Evolutionary conservation across 805 yeast genomes (phyloP).

Genomic region (Nakazawaea ambrosiae): DNA sequence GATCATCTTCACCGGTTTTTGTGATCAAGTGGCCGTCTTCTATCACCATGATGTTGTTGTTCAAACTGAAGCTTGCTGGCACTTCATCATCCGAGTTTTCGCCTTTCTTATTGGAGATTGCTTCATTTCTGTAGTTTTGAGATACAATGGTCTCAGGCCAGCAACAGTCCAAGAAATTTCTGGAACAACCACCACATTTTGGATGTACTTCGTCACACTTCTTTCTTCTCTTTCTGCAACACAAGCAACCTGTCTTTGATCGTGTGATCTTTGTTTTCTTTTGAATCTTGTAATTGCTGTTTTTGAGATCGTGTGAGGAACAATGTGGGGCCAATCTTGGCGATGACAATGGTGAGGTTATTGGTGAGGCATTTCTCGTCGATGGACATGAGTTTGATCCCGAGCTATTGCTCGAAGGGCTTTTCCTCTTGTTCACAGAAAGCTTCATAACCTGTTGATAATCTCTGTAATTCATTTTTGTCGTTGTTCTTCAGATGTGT

Average conservation of each 20-base stretch:
- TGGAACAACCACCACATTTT: slow-evolving; percentile 14
- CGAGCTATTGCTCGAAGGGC: neutral
- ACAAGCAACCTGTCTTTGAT: slow-evolving; percentile 10
- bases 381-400: neutral
- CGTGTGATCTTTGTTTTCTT: slow-evolving; percentile 11
- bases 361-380: slow-evolving; percentile 3
- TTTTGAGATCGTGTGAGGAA: neutral
- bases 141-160: slow-evolving; percentile 7
- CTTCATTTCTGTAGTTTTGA: neutral
- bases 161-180: slow-evolving; percentile 10
- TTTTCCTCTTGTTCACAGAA: neutral
- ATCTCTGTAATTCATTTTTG: slow-evolving; percentile 8
- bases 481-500: no score
- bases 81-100: slow-evolving; percentile 1
- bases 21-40: slow-evolving; percentile 9
- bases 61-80: slow-evolving; percentile 1
- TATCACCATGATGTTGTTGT: slow-evolving; percentile 9
- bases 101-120: neutral
- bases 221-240: slow-evolving; percentile 12
- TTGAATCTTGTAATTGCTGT: slow-evolving; percentile 69
- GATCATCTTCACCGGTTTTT: slow-evolving; percentile 1
- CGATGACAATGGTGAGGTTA: slow-evolving; percentile 8
- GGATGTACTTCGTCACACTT: slow-evolving; percentile 15
- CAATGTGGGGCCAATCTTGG: slow-evolving; percentile 5
- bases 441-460: slow-evolving; percentile 11